A percentile compares a stretch with the other conserved stretches of the same genome.
Conservation (phyloP, 2,329 filamentous ascomycete genomes). For the Aspergillus sp. region DNA sequence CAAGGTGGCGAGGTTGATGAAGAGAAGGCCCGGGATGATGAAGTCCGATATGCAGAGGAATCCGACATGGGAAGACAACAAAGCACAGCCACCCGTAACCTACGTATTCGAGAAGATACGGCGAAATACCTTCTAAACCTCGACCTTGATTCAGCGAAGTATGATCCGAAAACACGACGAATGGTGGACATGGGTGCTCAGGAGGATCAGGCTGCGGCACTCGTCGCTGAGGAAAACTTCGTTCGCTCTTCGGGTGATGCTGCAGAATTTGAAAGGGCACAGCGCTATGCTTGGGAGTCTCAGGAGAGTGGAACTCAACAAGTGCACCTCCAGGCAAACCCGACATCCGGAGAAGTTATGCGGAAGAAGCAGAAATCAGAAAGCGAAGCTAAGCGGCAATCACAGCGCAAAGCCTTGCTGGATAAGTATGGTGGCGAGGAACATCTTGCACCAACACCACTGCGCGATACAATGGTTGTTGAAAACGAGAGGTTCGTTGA, state of each 20-base stretch:
- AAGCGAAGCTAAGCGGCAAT: constrained; percentile 61
- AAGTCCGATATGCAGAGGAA: constrained; percentile 78
- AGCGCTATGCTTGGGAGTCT: constrained; percentile 89
- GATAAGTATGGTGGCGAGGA: constrained; percentile 79
- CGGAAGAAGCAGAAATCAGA: constrained; percentile 77
- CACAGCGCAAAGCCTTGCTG: constrained; percentile 64
- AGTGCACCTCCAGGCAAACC: constrained; percentile 91
- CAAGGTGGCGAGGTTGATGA: constrained; percentile 53
- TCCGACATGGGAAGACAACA: constrained; percentile 95
- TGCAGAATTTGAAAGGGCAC: constrained; percentile 83
- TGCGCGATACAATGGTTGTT: constrained; percentile 64
- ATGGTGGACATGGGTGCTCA: constrained; percentile 83
- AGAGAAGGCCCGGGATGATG: constrained; percentile 33
- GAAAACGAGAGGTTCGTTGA: constrained; percentile 87
- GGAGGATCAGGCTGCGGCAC: constrained; percentile 70
- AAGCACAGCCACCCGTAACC: constrained; percentile 81
- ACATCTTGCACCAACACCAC: constrained; percentile 54
- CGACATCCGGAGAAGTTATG: constrained; percentile 81
- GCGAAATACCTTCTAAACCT: constrained; percentile 95
- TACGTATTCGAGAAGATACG: constrained; percentile 91
- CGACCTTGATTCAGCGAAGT: constrained; percentile 92
- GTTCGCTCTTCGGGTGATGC: constrained; percentile 85
- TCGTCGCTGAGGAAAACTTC: constrained; percentile 92
- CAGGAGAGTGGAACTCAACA: constrained; percentile 78
- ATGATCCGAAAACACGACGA: constrained; percentile 91